A percentile compares a stretch with the other conserved stretches of the same genome.
These are phyloP conservation scores for Hirschioporus abietinus DNA, from an alignment of 768 basidiomycete genomes.

Conservation along the genomic window DNA sequence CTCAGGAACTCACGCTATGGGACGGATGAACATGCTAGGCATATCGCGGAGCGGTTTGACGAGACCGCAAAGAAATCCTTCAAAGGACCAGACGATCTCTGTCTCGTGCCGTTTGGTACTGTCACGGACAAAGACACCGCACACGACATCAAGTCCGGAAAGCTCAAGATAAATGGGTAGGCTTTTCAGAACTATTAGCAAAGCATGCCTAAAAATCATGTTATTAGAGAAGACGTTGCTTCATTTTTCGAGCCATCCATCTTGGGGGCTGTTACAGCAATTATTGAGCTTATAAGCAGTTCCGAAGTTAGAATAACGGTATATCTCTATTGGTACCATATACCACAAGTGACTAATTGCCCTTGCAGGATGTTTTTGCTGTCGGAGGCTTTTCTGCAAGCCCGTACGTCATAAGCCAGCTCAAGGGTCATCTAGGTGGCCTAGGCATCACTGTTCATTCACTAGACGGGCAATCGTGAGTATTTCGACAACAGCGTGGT, in stretches of 20 bases:
- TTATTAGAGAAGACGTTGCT: constrained; percentile 29
- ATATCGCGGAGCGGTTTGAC: constrained; percentile 35
- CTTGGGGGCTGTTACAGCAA: constrained; percentile 28
- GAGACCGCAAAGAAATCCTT: constrained; percentile 38
- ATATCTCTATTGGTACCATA: no score
- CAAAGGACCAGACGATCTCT: constrained; percentile 31
- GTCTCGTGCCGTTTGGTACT: constrained; percentile 31
- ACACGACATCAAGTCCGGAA: constrained; percentile 34
- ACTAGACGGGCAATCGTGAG: no score
- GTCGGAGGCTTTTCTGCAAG: no score
- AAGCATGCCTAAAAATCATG: not conserved
- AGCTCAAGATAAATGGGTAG: constrained; percentile 34
- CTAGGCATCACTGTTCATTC: no score
- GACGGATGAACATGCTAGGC: constrained; percentile 26
- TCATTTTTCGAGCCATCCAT: constrained; percentile 41
- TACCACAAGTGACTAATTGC: no score
- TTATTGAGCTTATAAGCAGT: constrained; percentile 26
- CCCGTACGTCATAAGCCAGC: no score
- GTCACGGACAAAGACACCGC: constrained; percentile 30
- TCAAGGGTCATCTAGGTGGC: no score
- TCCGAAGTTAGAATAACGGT: not conserved
- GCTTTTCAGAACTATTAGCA: constrained; percentile 6
- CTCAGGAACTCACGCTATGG: constrained; percentile 27
- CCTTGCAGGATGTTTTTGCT: no score
- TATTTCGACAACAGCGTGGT: no score